Evolutionary conservation across 768 basidiomycete genomes (phyloP).

Genomic region (Leccinum disarticulatum): DNA sequence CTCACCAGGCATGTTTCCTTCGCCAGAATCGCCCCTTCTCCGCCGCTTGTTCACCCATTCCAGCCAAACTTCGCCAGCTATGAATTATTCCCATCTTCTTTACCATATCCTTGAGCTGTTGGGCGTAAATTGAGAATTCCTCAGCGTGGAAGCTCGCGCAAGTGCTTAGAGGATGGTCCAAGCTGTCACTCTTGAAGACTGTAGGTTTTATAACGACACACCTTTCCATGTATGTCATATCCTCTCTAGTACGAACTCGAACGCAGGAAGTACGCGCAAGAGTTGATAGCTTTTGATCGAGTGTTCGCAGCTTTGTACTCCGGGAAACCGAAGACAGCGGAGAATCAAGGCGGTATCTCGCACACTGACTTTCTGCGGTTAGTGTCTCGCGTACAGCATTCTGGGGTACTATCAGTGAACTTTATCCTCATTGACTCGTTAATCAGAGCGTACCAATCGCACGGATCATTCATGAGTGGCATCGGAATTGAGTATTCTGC

Average conservation of each 20-base stretch:
- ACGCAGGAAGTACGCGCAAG: conserved; percentile 65
- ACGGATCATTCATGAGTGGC: conserved; percentile 38
- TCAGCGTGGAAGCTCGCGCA: conserved; percentile 49
- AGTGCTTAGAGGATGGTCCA: conserved; percentile 44
- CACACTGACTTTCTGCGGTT: conserved; percentile 39
- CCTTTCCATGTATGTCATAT: background rate
- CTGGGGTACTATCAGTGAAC: background rate
- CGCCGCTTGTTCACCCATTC: too few relatives aligned
- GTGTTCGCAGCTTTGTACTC: conserved; percentile 67
- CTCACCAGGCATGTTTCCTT: too few relatives aligned
- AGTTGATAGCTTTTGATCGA: conserved; percentile 71
- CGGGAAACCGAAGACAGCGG: conserved; percentile 55
- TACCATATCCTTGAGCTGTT: conserved; percentile 11
- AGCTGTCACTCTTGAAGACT: conserved; percentile 39
- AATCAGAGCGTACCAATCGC: conserved; percentile 37
- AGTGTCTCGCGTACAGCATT: background rate
- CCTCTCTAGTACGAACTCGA: conserved; percentile 65
- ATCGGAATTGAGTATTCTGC: conserved; percentile 42
- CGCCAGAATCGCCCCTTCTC: too few relatives aligned
- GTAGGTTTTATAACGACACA: conserved; percentile 24
- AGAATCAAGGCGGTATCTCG: conserved; percentile 34
- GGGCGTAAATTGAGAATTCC: conserved; percentile 49
- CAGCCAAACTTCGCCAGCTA: conserved; percentile 20
- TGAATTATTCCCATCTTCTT: conserved; percentile 74
- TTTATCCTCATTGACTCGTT: background rate